Percentiles rank a stretch among this genome's conserved stretches.
phyloP scores from a whole-genome alignment of 1,284 basidiomycete genomes.

The Trichosporon sp. region DNA sequence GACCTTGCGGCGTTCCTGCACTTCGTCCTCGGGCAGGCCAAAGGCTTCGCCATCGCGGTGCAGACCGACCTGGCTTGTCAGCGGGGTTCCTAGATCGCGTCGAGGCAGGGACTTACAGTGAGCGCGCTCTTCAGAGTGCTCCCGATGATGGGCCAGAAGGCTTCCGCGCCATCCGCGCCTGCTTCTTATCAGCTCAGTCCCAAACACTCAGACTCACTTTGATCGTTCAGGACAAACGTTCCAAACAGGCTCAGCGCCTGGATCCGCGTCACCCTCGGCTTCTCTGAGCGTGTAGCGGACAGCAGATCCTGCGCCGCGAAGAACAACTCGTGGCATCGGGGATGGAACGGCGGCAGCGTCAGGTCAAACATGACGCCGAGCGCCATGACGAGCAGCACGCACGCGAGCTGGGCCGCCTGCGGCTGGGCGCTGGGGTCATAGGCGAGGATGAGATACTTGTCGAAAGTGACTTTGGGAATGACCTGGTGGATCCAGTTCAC shows the following conservation, averaged over 20 bases:
- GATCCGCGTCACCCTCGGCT: slow-evolving; percentile 48
- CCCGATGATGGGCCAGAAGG: slow-evolving; percentile 56
- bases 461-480: slow-evolving; percentile 50
- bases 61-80: slow-evolving; percentile 44
- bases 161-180: slow-evolving; percentile 50
- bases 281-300: slow-evolving; percentile 28
- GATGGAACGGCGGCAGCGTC: slow-evolving; percentile 49
- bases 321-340: slow-evolving; percentile 48
- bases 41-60: slow-evolving; percentile 54
- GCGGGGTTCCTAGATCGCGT: no score
- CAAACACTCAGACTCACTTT: neutral
- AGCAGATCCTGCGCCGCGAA: slow-evolving; percentile 22
- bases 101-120: slow-evolving; percentile 37
- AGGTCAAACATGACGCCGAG: slow-evolving; percentile 55
- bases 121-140: slow-evolving; percentile 49
- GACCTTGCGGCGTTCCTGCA: slow-evolving; percentile 51
- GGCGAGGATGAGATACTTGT: slow-evolving; percentile 51
- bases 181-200: neutral
- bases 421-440: slow-evolving; percentile 45
- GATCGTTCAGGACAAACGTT: slow-evolving; percentile 53
- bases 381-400: slow-evolving; percentile 55
- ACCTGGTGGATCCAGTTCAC: slow-evolving; percentile 56
- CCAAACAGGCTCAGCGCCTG: slow-evolving; percentile 53
- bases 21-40: slow-evolving; percentile 49
- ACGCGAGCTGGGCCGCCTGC: slow-evolving; percentile 54